Evolutionary conservation across 352 stramenopile genomes (phyloP).

Genomic region (Globisporangium cystogenes): DNA sequence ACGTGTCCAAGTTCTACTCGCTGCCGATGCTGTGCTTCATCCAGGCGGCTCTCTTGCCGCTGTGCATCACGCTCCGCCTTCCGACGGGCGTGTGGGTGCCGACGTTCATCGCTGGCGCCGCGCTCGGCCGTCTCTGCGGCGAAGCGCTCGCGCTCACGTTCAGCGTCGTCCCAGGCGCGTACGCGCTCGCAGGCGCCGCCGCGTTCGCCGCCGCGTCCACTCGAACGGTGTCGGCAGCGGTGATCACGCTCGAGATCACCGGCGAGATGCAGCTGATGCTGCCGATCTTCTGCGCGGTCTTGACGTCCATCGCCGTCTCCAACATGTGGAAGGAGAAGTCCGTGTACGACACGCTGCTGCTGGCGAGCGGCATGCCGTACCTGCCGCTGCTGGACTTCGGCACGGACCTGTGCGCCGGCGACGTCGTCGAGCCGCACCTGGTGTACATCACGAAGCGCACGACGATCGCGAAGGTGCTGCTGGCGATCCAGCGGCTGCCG

Average conservation of each 20-base stretch:
- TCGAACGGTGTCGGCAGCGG: conserved; percentile 71
- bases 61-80: conserved; percentile 79
- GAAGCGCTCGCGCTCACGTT: conserved; percentile 28
- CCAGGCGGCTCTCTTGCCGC: conserved; percentile 59
- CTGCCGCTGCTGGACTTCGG: conserved; percentile 81
- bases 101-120: conserved; percentile 79
- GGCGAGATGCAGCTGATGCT: conserved; percentile 77
- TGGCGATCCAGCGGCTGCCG: conserved; percentile 67
- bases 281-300: conserved; percentile 68
- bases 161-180: conserved; percentile 54
- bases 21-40: conserved; percentile 38
- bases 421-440: conserved; percentile 67
- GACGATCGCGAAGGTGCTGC: conserved; percentile 55
- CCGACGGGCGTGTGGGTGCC: conserved; percentile 83
- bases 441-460: conserved; percentile 75
- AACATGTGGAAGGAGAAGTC: conserved; percentile 68
- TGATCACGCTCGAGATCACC: conserved; percentile 87
- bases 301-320: conserved; percentile 58
- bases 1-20: conserved; percentile 66
- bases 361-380: conserved; percentile 74
- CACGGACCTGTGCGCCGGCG: conserved; percentile 34
- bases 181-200: conserved; percentile 73
- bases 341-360: conserved; percentile 80
- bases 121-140: conserved; percentile 75
- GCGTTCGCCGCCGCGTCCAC: conserved; percentile 68